Evolutionary conservation across 2,329 filamentous ascomycete genomes (phyloP).

Genomic region (Thelonectria blattea): DNA sequence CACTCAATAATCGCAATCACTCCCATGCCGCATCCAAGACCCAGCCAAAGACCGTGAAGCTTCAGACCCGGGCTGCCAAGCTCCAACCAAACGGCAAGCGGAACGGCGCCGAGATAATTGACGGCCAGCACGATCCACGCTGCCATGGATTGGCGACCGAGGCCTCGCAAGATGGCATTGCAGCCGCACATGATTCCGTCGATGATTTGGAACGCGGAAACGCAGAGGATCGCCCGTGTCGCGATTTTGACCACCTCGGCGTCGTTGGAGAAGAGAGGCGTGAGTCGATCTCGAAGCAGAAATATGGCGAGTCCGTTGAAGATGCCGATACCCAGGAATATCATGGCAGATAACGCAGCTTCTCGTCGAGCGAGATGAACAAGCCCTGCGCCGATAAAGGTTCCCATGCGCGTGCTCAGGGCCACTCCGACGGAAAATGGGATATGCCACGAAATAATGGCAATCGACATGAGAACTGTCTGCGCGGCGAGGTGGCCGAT

Average conservation of each 20-base stretch:
- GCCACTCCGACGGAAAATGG: constrained; percentile 52
- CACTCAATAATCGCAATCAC: constrained; percentile 34
- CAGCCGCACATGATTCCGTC: constrained; percentile 33
- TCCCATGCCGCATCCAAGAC: constrained; percentile 34
- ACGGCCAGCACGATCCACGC: constrained; percentile 45
- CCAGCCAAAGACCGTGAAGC: constrained; percentile 38
- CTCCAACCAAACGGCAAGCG: constrained; percentile 48
- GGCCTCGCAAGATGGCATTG: constrained; percentile 47
- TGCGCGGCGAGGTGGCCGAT: constrained; percentile 51
- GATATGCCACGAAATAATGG: constrained; percentile 50
- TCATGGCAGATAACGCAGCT: constrained; percentile 40
- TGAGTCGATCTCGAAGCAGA: constrained; percentile 7
- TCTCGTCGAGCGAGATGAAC: constrained; percentile 43
- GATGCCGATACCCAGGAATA: constrained; percentile 42
- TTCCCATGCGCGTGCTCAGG: constrained; percentile 50
- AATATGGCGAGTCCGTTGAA: constrained; percentile 40
- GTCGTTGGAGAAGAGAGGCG: constrained; percentile 12
- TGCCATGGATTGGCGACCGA: constrained; percentile 46
- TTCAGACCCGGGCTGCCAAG: constrained; percentile 33
- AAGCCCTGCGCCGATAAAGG: constrained; percentile 48
- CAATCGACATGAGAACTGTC: constrained; percentile 48
- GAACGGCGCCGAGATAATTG: constrained; percentile 48
- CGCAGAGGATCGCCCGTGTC: constrained; percentile 3
- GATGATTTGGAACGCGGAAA: constrained; percentile 20
- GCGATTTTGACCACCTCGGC: constrained; percentile 9